phyloP scores from a whole-genome alignment of 805 yeast species.

The Candida parachauliodes region DNA sequence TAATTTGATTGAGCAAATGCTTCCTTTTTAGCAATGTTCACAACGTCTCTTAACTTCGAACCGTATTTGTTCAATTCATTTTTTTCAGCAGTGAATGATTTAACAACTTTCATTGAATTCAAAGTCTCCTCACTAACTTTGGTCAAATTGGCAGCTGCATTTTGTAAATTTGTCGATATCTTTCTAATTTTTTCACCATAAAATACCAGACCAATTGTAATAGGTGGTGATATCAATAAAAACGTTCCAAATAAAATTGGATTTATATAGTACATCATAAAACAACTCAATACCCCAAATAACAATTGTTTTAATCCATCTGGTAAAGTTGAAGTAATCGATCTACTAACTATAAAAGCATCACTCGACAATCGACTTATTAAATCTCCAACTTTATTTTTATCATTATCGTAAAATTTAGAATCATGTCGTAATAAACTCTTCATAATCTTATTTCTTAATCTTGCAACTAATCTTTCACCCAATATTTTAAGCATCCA shows the following conservation, averaged over 20 bases:
- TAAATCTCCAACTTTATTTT: constrained; percentile 45
- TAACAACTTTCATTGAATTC: constrained; percentile 39
- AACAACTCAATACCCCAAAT: constrained; percentile 39
- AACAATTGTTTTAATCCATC: constrained; percentile 43
- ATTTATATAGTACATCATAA: constrained; percentile 43
- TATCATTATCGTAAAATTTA: constrained; percentile 39
- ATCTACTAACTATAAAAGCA: constrained; percentile 44
- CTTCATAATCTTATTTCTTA: constrained; percentile 40
- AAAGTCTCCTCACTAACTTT: constrained; percentile 43
- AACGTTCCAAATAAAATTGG: constrained; percentile 41
- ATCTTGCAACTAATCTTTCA: constrained; percentile 42
- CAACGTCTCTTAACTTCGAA: constrained; percentile 35
- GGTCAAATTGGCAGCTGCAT: constrained; percentile 43
- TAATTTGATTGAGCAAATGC: constrained; percentile 45
- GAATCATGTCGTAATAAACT: constrained; percentile 40
- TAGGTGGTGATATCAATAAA: constrained; percentile 44
- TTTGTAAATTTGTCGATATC: constrained; percentile 38
- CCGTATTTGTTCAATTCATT: constrained; percentile 39
- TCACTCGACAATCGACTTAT: constrained; percentile 43
- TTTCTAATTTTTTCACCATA: constrained; percentile 43
- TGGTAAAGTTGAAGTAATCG: constrained; percentile 41
- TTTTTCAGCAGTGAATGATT: constrained; percentile 42
- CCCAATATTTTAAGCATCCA: constrained; percentile 41
- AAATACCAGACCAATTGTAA: constrained; percentile 43
- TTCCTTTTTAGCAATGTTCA: constrained; percentile 40